A percentile compares a stretch with the other conserved stretches of the same genome.
phyloP scores from a whole-genome alignment of 257 asterid genomes.

The Leptodermis oblonga region DNA sequence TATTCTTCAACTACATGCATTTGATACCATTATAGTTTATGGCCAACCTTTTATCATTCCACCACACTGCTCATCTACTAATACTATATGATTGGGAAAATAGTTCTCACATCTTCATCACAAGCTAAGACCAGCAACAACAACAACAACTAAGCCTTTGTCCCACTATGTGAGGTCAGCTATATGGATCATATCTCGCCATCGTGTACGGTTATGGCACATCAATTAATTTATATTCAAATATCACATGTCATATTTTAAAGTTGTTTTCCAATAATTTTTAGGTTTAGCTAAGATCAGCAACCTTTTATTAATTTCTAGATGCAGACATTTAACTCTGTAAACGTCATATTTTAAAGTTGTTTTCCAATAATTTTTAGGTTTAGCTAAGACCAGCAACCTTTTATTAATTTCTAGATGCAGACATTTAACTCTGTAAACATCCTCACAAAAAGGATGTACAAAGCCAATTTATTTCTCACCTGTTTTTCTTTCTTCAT shows the following conservation, averaged over 20 bases:
- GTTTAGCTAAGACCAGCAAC: no score
- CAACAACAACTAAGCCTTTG: no score
- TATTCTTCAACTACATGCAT: background rate
- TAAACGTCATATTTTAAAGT: no score
- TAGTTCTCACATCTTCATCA: background rate
- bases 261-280: no score
- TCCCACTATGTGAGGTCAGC: no score
- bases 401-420: background rate
- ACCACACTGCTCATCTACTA: background rate
- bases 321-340: background rate
- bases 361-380: no score
- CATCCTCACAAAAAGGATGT: background rate
- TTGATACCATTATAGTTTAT: background rate
- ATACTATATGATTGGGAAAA: background rate
- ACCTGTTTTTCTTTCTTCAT: background rate
- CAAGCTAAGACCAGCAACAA: background rate
- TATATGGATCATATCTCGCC: no score
- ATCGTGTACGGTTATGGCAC: no score
- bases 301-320: background rate
- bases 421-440: background rate
- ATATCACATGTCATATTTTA: no score
- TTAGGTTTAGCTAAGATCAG: no score
- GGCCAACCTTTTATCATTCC: background rate
- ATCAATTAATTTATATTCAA: no score
- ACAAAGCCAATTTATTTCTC: background rate